A percentile compares a stretch with the other conserved stretches of the same genome.
These are phyloP conservation scores for Auxenochlorella pyrenoidosa DNA, from an alignment of 139 green algal species.

Conservation along the genomic window DNA sequence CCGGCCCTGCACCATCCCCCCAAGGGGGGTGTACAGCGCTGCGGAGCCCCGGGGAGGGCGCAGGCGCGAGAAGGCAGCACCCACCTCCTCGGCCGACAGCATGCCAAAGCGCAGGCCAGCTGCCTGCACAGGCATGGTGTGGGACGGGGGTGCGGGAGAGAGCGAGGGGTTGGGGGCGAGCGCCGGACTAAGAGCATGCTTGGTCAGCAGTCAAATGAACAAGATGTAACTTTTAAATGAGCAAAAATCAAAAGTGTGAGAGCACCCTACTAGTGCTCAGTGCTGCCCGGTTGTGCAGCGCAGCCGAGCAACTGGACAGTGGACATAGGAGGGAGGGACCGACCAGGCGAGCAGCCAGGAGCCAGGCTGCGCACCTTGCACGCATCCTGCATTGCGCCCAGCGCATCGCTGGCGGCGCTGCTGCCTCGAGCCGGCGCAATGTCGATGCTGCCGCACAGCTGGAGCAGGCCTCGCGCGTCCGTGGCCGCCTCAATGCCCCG, in stretches of 20 bases:
- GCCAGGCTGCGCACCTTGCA: not conserved
- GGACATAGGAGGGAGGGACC: too few relatives aligned
- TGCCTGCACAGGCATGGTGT: not conserved
- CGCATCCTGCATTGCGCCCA: slow-evolving; percentile 22
- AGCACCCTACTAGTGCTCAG: too few relatives aligned
- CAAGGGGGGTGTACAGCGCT: not conserved
- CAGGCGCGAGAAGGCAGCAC: slow-evolving; percentile 13
- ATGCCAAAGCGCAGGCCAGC: slow-evolving; percentile 11
- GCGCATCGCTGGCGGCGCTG: slow-evolving; percentile 5
- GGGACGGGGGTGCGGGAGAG: too few relatives aligned
- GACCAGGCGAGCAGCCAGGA: not conserved
- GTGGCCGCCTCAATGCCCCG: slow-evolving; percentile 4
- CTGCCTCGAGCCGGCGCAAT: slow-evolving; percentile 1
- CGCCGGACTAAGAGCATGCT: too few relatives aligned
- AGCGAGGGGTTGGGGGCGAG: too few relatives aligned
- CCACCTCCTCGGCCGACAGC: slow-evolving; percentile 4
- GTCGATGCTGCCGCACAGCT: slow-evolving; percentile 29
- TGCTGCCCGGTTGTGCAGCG: too few relatives aligned
- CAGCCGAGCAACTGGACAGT: too few relatives aligned
- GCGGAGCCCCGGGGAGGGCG: not conserved
- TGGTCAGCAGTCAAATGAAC: too few relatives aligned
- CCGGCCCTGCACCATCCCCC: slow-evolving; percentile 9
- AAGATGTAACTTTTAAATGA: not conserved
- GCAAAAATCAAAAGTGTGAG: too few relatives aligned
- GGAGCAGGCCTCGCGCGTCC: slow-evolving; percentile 11